Conservation (phyloP, 371 early-diverging fungal genomes). For the Apophysomyces ossiformis region DNA sequence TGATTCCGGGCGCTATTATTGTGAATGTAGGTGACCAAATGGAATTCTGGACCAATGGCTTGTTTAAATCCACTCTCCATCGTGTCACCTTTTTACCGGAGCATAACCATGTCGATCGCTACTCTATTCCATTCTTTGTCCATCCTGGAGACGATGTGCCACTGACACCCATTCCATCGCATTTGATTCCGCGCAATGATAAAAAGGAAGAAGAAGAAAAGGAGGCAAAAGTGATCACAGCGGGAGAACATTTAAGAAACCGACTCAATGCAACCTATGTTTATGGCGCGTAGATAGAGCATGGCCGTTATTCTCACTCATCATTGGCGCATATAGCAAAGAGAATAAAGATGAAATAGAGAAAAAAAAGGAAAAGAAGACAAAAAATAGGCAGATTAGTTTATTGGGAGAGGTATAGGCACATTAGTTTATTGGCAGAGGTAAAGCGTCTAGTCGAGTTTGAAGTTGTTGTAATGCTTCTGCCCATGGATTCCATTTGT, state of each 20-base stretch:
- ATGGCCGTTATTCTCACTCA: too few relatives aligned
- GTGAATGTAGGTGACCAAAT: constrained; percentile 76
- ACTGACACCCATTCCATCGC: constrained; percentile 52
- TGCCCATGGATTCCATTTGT: constrained; percentile 29
- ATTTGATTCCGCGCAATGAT: constrained; percentile 21
- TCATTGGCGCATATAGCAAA: too few relatives aligned
- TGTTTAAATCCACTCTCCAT: constrained; percentile 72
- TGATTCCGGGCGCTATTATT: constrained; percentile 61
- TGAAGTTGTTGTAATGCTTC: constrained; percentile 28
- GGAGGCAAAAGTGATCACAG: constrained; percentile 26
- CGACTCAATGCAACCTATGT: constrained; percentile 47
- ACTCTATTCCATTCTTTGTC: constrained; percentile 75
- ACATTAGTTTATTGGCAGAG: background rate
- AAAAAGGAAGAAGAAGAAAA: background rate
- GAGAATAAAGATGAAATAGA: too few relatives aligned
- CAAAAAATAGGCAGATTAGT: background rate
- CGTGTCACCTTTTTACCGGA: constrained; percentile 70
- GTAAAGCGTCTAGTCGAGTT: constrained; percentile 17
- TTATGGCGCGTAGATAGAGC: background rate
- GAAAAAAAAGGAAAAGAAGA: constrained; percentile 4
- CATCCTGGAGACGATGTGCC: constrained; percentile 53
- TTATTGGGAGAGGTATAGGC: background rate
- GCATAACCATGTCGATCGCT: constrained; percentile 62
- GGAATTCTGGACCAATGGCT: constrained; percentile 71
- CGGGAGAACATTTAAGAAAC: constrained; percentile 43